Evolutionary conservation across 1,284 basidiomycete genomes (phyloP).

Genomic region (Wallemia hederae): DNA sequence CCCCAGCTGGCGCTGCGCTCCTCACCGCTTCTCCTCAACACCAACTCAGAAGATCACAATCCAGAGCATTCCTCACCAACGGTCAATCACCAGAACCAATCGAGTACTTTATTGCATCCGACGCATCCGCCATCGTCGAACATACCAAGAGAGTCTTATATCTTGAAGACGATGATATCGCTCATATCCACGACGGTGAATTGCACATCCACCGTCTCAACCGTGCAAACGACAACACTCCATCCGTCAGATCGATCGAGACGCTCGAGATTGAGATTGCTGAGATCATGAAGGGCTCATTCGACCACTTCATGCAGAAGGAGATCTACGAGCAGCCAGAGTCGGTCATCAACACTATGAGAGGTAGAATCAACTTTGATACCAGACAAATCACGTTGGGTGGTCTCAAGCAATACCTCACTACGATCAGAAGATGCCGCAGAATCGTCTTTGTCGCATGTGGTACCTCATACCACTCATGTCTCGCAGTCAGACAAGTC

Average conservation of each 20-base stretch:
- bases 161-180: conserved; percentile 96
- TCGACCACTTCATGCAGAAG: conserved; percentile 99
- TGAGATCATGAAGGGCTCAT: conserved; percentile 99
- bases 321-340: conserved; percentile 99
- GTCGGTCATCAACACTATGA: conserved; percentile 99
- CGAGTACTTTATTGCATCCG: conserved; percentile 97
- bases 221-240: conserved; percentile 38
- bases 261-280: conserved; percentile 96
- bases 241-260: conserved; percentile 79
- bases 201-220: conserved; percentile 96
- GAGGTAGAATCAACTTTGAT: conserved; percentile 98
- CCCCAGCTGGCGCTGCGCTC: conserved; percentile 18
- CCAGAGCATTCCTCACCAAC: conserved; percentile 92
- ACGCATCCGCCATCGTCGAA: conserved; percentile 85
- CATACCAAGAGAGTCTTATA: conserved; percentile 98
- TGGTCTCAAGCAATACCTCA: conserved; percentile 78
- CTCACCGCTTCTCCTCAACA: conserved; percentile 42
- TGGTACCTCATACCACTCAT: conserved; percentile 93
- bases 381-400: conserved; percentile 70
- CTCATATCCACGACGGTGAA: conserved; percentile 86
- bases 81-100: conserved; percentile 70
- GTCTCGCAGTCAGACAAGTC: conserved; percentile 61
- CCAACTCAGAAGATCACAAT: conserved; percentile 83
- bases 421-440: conserved; percentile 77
- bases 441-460: conserved; percentile 93